Base-by-base conservation (phyloP, 2,329 filamentous ascomycete genomes). In the Fusarium incarnatum region DNA sequence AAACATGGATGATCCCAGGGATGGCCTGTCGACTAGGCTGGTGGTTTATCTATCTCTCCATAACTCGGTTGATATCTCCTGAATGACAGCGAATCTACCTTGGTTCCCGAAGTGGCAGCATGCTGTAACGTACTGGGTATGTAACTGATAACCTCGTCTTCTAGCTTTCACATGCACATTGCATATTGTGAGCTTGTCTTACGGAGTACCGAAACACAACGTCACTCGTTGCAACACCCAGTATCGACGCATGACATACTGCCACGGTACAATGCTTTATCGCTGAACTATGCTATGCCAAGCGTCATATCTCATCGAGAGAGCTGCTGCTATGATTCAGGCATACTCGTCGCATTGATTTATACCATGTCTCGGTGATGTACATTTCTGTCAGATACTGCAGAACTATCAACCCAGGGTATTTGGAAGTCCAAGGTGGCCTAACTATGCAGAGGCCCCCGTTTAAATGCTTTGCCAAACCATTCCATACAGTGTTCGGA, bases 381-480 rank as follows among this genome's bases (percentile, higher is more conserved):
- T 59, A 28, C 40, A 41, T 56, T 64, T 48, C 44, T 64, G 53
- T 56, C 52, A 57, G 59, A 49, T 56, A 69, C 63, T 55, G 64
- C 64, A 69, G 34, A 72, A 60, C 41, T 52, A 28, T 45, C 45
- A n/a, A 55, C 28, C 37, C 25, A 53, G 32, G 34, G 41, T 34
- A 45, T 30, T 45, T 45, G 59, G 59, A 42, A 41, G 50, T 44
- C 48, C 27, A 45, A 12, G 15, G 30, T 27, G 40, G 42, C 46
- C 49, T 49, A 28, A 28, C 42, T 20, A 27, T 27, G 11, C 27
- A 20, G 27, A 16, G 27, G 34, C 32, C 10, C 11, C n/a, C 30
- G 10, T 18, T 46, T 44, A 22, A 23, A 20, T 28, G 22, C 4
- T 52, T n/a, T 47, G 10, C n/a, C 16, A 47, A 22, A 32, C 27